Evolutionary conservation across 2,329 filamentous ascomycete species (phyloP), one percentile per base, ranked within the genome.

Genomic region (Sclerotiophoma versabilis): DNA sequence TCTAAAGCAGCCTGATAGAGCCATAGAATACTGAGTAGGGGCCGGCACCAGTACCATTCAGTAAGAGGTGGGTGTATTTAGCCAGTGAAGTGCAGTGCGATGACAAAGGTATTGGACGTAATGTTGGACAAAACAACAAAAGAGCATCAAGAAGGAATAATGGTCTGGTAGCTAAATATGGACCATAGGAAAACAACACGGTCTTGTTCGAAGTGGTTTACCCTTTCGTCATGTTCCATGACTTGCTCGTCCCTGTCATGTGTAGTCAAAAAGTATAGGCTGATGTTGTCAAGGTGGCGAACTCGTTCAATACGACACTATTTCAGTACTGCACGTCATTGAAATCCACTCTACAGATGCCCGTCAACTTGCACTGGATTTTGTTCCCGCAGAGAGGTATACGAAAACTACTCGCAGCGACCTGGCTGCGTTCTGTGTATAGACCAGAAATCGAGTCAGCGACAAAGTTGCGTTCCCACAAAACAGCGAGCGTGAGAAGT

Each of bases 1-100:
- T 81, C 64, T 2, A 82, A 75, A 1, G 79, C 80, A 2, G 71
- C 69, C 59, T 82, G 80, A 82, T 81, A 0, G 79, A 81, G 5
- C 73, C 75, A 34, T 74, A 77, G 0, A 80, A 80, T 0, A 74
- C 63, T 7, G 65, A 63, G 14, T 76, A 65, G 0, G 74, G 75
- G 5, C 79, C 79, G 8, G 71, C 70, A 22, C 75, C 60, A 14
- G 52, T 55, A 7, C 80, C 80, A 2, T 70, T 73, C 2, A 79
- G 77, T 1, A 79, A 77, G 23, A 82, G 80, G 60, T 77, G 82
- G 49, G 81, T 75, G 27, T 78, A 74, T 39, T 54, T 60, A 19
- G 44, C 43, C 32, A 48, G 26, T 1, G 43, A 47, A 4, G 44
- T 38, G 25, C 37, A 54, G 25, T 8, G 44, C 44, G n/a, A 48